Conservation (phyloP, 2,329 filamentous ascomycete genomes). For the Fragosphaeria purpurea region DNA sequence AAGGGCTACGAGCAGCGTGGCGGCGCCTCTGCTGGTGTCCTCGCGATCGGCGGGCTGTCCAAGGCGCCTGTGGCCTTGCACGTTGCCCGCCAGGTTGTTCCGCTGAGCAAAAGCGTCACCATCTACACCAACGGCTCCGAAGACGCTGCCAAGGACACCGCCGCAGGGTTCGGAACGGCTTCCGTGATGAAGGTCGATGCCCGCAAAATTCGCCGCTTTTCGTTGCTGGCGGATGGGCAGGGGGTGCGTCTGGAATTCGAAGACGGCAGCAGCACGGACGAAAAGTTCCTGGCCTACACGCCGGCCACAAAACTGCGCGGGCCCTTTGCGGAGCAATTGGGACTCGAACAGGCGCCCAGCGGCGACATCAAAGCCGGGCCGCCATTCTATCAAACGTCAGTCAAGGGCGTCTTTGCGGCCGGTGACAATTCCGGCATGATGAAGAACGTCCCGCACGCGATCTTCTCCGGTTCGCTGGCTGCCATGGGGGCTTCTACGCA, state of each 20-base stretch:
- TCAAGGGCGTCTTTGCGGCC: conserved; percentile 41
- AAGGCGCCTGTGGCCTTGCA: conserved; percentile 25
- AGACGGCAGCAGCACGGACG: conserved; percentile 24
- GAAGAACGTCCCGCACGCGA: background rate
- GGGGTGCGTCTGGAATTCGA: conserved; percentile 28
- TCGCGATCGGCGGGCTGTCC: conserved; percentile 30
- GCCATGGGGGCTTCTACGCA: background rate
- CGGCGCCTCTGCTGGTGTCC: conserved; percentile 32
- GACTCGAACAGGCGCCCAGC: conserved; percentile 28
- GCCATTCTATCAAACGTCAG: conserved; percentile 39
- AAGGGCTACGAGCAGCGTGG: conserved; percentile 47
- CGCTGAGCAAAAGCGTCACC: conserved; percentile 33
- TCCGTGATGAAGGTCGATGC: conserved; percentile 20
- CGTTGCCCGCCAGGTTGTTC: conserved; percentile 32
- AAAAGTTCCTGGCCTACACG: conserved; percentile 21
- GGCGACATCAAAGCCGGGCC: conserved; percentile 33
- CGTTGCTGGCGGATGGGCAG: conserved; percentile 15
- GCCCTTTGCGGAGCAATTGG: conserved; percentile 31
- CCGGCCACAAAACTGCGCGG: conserved; percentile 29
- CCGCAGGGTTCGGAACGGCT: background rate
- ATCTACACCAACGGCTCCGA: conserved; percentile 41
- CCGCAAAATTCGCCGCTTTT: conserved; percentile 18
- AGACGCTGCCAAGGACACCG: conserved; percentile 17
- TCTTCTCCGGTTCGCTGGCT: background rate
- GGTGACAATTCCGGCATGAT: conserved; percentile 29